Percentiles rank a stretch among this genome's conserved stretches.
Conservation (phyloP, 441 rosid species). For the Hura crepitans region DNA sequence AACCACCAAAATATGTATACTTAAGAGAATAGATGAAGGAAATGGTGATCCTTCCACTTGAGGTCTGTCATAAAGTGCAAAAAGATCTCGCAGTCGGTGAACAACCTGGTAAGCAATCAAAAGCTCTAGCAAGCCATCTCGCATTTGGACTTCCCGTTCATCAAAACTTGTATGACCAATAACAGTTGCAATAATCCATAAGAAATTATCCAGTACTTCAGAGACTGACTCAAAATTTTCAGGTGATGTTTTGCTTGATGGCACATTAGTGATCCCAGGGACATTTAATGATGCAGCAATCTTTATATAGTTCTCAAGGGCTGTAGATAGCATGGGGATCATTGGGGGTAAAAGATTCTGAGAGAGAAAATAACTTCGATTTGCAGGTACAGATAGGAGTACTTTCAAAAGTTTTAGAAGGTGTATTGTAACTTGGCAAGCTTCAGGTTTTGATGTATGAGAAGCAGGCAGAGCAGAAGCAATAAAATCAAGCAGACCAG, state of each 20-base stretch:
- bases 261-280: constrained; percentile 34
- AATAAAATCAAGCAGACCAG: constrained; percentile 75
- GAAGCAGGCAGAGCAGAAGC: constrained; percentile 83
- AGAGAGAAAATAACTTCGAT: constrained; percentile 64
- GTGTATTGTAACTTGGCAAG: constrained; percentile 69
- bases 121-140: constrained; percentile 65
- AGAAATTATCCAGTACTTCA: constrained; percentile 66
- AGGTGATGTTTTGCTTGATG: constrained; percentile 50
- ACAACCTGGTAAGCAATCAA: constrained; percentile 70
- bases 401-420: constrained; percentile 66
- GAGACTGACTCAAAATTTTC: constrained; percentile 61
- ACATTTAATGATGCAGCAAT: constrained; percentile 64
- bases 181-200: constrained; percentile 52
- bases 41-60: constrained; percentile 80
- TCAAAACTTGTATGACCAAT: constrained; percentile 59
- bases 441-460: constrained; percentile 77
- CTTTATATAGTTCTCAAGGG: constrained; percentile 74
- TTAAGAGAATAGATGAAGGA: constrained; percentile 65
- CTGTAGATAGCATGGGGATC: constrained; percentile 64
- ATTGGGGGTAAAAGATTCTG: constrained; percentile 78
- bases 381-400: constrained; percentile 49
- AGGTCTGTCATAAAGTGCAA: constrained; percentile 79
- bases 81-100: constrained; percentile 66
- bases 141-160: constrained; percentile 59
- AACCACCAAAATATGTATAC: constrained; percentile 62